Conservation (phyloP, 768 basidiomycete genomes). For the Tricholoma saponaceum region DNA sequence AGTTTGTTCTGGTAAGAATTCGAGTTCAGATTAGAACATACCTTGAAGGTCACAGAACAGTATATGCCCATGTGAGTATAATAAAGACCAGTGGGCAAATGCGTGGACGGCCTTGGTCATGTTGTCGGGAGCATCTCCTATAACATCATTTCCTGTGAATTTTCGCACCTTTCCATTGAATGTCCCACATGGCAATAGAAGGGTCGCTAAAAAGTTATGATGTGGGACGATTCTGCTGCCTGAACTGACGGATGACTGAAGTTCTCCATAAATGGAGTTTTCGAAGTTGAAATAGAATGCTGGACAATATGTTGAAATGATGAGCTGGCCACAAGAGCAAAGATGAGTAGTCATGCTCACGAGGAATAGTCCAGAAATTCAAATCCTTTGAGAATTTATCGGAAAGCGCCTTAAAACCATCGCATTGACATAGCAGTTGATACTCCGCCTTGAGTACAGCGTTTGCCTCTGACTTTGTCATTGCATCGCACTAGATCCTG, state of each 20-base stretch:
- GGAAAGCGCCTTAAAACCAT: constrained; percentile 13
- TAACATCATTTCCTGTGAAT: constrained; percentile 22
- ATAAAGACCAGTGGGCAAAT: constrained; percentile 20
- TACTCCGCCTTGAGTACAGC: constrained; percentile 11
- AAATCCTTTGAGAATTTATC: constrained; percentile 1
- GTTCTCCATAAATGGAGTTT: no score
- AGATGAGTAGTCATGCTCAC: constrained; percentile 1
- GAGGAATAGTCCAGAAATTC: not conserved
- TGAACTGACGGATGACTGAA: not conserved
- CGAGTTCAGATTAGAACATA: not conserved
- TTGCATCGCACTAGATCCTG: not conserved
- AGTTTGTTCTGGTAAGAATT: not conserved
- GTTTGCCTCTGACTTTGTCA: not conserved
- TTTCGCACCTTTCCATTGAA: constrained; percentile 16
- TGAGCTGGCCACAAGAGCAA: not conserved
- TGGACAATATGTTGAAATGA: constrained; percentile 1
- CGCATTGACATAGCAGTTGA: constrained; percentile 11
- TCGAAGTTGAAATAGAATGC: constrained; percentile 24
- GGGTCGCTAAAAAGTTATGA: constrained; percentile 20
- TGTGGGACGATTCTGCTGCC: constrained; percentile 7
- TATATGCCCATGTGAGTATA: constrained; percentile 16
- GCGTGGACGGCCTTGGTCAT: constrained; percentile 21
- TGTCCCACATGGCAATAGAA: constrained; percentile 18
- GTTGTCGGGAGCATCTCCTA: constrained; percentile 15
- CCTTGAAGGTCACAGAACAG: constrained; percentile 25